Evolutionary conservation across 2,329 filamentous ascomycete genomes (phyloP).

Genomic region (Sarocladium oryzae): DNA sequence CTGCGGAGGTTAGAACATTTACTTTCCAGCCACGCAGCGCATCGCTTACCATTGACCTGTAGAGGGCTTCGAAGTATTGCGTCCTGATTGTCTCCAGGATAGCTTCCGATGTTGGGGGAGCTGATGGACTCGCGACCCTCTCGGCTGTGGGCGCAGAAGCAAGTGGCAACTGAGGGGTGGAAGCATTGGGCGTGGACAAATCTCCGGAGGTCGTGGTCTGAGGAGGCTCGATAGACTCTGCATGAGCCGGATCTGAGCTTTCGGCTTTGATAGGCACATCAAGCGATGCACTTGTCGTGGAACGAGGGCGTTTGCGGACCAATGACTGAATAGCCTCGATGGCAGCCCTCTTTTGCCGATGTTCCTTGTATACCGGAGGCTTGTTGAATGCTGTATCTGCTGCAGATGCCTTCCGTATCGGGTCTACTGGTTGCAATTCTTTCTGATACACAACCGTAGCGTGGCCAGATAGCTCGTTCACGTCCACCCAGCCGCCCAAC

Average conservation of each 20-base stretch:
- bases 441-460: slow-evolving; percentile 36
- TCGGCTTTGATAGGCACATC: background rate
- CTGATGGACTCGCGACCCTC: slow-evolving; percentile 9
- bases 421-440: slow-evolving; percentile 18
- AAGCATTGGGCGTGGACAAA: background rate
- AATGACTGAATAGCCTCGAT: slow-evolving; percentile 59
- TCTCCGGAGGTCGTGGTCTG: slow-evolving; percentile 13
- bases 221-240: slow-evolving; percentile 11
- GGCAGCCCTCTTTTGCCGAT: slow-evolving; percentile 49
- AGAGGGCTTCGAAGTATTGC: slow-evolving; percentile 54
- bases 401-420: slow-evolving; percentile 14
- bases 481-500: slow-evolving; percentile 59
- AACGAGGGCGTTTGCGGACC: slow-evolving; percentile 40
- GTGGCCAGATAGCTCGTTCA: slow-evolving; percentile 43
- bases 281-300: background rate
- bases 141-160: background rate
- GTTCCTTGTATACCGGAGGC: slow-evolving; percentile 41
- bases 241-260: slow-evolving; percentile 14
- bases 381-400: slow-evolving; percentile 27
- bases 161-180: slow-evolving; percentile 13
- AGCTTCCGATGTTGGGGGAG: slow-evolving; percentile 15
- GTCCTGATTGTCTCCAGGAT: slow-evolving; percentile 53
- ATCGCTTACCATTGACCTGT: slow-evolving; percentile 52
- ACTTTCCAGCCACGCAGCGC: background rate
- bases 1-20: slow-evolving; percentile 28